Conservation (phyloP, 352 stramenopile species). For the Pythium plurisporium region DNA sequence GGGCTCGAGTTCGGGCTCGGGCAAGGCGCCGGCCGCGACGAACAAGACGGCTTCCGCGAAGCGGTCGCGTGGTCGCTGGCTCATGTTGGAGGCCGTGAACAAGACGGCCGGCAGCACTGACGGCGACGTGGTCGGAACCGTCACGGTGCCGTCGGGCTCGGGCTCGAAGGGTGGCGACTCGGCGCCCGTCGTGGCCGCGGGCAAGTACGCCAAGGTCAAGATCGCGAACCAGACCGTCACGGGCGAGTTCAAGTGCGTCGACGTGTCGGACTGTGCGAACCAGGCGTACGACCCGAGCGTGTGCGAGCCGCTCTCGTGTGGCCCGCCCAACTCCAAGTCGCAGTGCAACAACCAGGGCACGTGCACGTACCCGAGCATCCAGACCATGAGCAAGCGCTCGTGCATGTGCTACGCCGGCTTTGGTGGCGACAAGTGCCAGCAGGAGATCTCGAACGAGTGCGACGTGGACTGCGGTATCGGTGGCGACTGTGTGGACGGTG, state of each 20-base stretch:
- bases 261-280: constrained; percentile 38
- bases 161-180: constrained; percentile 7
- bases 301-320: constrained; percentile 31
- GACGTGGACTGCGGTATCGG: constrained; percentile 51
- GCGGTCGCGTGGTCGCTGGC: constrained; percentile 10
- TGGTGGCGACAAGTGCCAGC: constrained; percentile 39
- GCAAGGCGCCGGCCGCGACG: background rate
- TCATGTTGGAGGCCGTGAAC: constrained; percentile 20
- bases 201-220: constrained; percentile 44
- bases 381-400: constrained; percentile 26
- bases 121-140: background rate
- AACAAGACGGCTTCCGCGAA: background rate
- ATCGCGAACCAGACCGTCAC: constrained; percentile 49
- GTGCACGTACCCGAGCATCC: constrained; percentile 34
- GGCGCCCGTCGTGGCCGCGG: constrained; percentile 21
- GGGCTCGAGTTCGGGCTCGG: background rate
- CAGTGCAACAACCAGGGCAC: constrained; percentile 44
- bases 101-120: constrained; percentile 10
- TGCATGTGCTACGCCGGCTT: constrained; percentile 42
- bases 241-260: constrained; percentile 43
- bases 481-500: constrained; percentile 37
- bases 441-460: constrained; percentile 34
- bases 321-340: constrained; percentile 18
- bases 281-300: constrained; percentile 31
- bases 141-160: constrained; percentile 4